Percentiles rank a stretch among this genome's conserved stretches.
Conservation (phyloP, 306 rosid genomes). For the Quercus variabilis region DNA sequence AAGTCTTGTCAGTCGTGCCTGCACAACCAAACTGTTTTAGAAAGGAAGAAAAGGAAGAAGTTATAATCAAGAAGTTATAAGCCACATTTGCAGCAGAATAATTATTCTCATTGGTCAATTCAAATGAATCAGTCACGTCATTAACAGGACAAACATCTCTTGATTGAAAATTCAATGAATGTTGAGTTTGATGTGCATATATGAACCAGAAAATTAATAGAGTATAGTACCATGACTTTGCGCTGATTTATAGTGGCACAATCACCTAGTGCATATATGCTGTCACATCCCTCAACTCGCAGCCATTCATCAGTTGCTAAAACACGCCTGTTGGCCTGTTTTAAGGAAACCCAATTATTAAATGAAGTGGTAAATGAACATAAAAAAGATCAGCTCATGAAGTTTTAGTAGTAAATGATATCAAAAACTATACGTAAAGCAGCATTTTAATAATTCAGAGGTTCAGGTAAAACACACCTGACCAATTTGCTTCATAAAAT, state of each 20-base stretch:
- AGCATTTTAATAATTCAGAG: slow-evolving; percentile 9
- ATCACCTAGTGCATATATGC: slow-evolving; percentile 89
- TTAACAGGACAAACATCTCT: background rate
- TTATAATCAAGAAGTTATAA: background rate
- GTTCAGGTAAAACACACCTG: slow-evolving; percentile 62
- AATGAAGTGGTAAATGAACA: background rate
- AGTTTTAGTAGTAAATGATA: background rate
- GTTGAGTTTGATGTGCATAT: slow-evolving; percentile 3
- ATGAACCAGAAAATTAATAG: background rate
- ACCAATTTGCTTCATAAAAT: slow-evolving; percentile 84
- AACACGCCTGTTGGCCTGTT: slow-evolving; percentile 85
- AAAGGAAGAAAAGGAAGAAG: background rate
- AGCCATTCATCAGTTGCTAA: slow-evolving; percentile 98
- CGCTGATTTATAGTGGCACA: slow-evolving; percentile 98
- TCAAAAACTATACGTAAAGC: slow-evolving; percentile 3
- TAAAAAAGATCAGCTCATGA: background rate
- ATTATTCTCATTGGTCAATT: background rate
- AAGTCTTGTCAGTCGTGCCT: background rate
- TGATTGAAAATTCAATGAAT: background rate
- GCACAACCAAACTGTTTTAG: background rate
- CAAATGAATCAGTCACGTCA: background rate
- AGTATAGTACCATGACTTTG: slow-evolving; percentile 71
- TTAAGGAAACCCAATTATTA: background rate
- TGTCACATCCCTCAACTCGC: slow-evolving; percentile 85
- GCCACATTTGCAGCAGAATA: background rate